Evolutionary conservation across 148 eudicot species (phyloP).

Genomic region (Bassia scoparia): DNA sequence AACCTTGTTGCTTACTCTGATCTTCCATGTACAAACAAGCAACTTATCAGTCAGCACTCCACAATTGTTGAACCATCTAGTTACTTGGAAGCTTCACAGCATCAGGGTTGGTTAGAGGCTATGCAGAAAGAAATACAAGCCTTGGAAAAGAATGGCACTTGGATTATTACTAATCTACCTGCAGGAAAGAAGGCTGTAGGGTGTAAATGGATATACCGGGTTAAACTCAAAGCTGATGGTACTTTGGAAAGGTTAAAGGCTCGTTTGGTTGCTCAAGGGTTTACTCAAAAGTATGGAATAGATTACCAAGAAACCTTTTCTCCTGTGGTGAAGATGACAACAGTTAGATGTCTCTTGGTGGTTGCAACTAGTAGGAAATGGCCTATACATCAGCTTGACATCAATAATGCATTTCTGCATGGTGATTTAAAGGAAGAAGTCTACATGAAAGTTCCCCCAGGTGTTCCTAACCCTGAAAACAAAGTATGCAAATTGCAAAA

Average conservation of each 20-base stretch:
- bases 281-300: background rate
- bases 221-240: background rate
- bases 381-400: background rate
- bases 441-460: background rate
- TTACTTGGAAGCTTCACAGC: background rate
- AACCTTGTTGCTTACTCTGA: no score
- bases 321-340: background rate
- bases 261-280: background rate
- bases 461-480: background rate
- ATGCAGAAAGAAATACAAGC: background rate
- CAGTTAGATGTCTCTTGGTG: no score
- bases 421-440: background rate
- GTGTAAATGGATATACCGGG: background rate
- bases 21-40: no score
- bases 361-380: background rate
- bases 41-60: background rate
- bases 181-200: background rate
- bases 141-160: background rate
- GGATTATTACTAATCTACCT: background rate
- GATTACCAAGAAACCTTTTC: background rate
- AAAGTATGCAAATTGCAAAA: background rate
- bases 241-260: background rate
- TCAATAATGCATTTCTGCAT: background rate
- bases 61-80: background rate
- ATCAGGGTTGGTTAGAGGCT: background rate